phyloP scores from a whole-genome alignment of 306 rosid species.

The Acmispon strigosus region DNA sequence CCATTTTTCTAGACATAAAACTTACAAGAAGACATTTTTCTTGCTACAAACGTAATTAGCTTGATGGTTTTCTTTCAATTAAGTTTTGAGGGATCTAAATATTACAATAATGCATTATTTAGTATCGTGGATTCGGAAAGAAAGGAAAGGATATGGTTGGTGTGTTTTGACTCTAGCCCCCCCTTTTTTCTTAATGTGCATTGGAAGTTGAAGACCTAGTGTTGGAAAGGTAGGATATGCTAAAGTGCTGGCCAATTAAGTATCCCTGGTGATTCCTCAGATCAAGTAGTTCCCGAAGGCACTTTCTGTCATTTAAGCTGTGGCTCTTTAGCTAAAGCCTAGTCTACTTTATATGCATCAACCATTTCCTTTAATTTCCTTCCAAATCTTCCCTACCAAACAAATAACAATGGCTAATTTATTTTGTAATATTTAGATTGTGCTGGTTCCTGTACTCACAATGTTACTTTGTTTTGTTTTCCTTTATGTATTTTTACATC shows the following conservation, averaged over 20 bases:
- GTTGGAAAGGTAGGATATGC: not conserved
- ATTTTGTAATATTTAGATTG: not conserved
- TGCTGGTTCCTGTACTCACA: not conserved
- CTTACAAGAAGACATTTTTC: not conserved
- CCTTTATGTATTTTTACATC: not conserved
- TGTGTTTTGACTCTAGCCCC: not conserved
- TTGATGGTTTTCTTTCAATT: not conserved
- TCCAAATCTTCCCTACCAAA: not conserved
- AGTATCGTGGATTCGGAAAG: not conserved
- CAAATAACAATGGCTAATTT: not conserved
- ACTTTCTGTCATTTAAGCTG: not conserved
- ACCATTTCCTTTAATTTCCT: too few relatives aligned
- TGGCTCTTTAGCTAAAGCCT: not conserved
- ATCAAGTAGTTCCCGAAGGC: not conserved
- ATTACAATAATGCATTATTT: not conserved
- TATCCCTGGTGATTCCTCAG: not conserved
- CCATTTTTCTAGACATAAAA: too few relatives aligned
- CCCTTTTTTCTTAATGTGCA: not conserved
- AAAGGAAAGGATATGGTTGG: not conserved
- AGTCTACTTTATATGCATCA: not conserved
- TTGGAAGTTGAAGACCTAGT: not conserved
- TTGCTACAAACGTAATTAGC: conserved; percentile 1
- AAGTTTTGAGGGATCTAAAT: not conserved
- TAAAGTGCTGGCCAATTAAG: not conserved
- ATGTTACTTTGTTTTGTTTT: not conserved